Base-by-base conservation (phyloP, 768 basidiomycete genomes). In the Psilocybe subaeruginosa region DNA sequence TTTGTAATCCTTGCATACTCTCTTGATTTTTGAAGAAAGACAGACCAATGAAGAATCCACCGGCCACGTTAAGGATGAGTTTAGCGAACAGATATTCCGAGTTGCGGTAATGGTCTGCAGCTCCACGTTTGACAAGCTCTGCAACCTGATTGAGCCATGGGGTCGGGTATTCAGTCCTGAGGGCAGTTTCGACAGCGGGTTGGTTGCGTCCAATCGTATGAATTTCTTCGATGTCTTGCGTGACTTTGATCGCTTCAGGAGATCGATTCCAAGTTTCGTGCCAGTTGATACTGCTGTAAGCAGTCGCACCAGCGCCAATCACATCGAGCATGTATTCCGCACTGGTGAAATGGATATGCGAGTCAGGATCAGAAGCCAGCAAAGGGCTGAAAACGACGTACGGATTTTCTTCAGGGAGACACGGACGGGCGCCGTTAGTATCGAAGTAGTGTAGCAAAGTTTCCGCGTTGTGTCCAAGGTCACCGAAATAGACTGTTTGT, bases 371-470 rank as follows among this genome's bases (percentile, higher is more conserved):
- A 30, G 41, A 4, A 17, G 23, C 27, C 54, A 19, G 19, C 16
- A 4, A 11, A 35, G 43, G 37, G 17, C 19, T 8, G 27, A 9
- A 16, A 23, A 46, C 17, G 23, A 64, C 79, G 56, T 59, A 88
- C 87, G 92, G 91, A 67, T 95, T 95, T 70, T 86, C 92, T 2
- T 81, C 79, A 8, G 80, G 71, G 0, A 78, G 77, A 64, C 93
- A 94, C 8, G 66, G 58, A 2, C 85, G 77, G 0, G 84, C 86
- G 16, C 92, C 92, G 55, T 88, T 86, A 1, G 69, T 66, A 71
- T 91, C 87, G 63, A 95, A 92, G 76, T 95, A 94, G 9, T 80
- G 70, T 54, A 92, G 82, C 29, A 94, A 72, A 0, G 85, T 86
- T 14, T 76, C 68, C 0, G 90, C 77, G 61, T 89, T 85, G 31